Evolutionary conservation across 2,329 filamentous ascomycete species (phyloP).

Genomic region (Alternaria sp.): DNA sequence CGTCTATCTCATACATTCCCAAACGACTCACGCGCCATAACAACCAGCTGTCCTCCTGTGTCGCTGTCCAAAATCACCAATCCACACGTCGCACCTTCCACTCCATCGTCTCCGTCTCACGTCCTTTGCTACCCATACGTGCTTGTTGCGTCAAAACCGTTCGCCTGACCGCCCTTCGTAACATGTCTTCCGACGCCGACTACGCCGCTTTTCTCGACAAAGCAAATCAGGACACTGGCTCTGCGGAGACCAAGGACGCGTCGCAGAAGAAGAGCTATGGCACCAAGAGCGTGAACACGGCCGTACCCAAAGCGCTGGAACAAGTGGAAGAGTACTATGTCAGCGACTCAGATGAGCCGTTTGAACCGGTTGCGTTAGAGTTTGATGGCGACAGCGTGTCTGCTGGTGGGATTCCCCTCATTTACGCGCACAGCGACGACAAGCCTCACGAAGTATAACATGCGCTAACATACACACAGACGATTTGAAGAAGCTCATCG

Average conservation of each 20-base stretch:
- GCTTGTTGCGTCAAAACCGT: not conserved
- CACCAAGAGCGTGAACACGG: constrained; percentile 53
- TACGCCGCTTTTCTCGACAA: constrained; percentile 88
- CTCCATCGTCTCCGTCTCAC: not conserved
- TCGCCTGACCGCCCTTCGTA: constrained; percentile 18
- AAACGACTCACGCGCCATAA: not conserved
- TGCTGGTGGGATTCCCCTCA: constrained; percentile 52
- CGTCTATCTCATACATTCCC: not conserved
- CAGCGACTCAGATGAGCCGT: constrained; percentile 86
- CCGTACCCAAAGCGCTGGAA: constrained; percentile 61
- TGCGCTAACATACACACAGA: constrained; percentile 54
- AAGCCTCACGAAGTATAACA: not conserved
- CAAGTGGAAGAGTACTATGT: constrained; percentile 68
- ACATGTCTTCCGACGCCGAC: constrained; percentile 78
- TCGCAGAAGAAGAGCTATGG: constrained; percentile 35
- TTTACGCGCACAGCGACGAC: not conserved
- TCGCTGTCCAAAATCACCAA: not conserved
- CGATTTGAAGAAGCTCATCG: constrained; percentile 72
- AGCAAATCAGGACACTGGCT: constrained; percentile 71
- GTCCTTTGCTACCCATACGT: not conserved
- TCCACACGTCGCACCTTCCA: not conserved
- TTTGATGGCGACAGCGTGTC: constrained; percentile 65
- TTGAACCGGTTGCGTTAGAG: constrained; percentile 74
- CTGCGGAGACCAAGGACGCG: constrained; percentile 28
- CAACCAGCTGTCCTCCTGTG: not conserved